Evolutionary conservation across 2,329 filamentous ascomycete genomes (phyloP).

Genomic region (Nannizzia gypsea): DNA sequence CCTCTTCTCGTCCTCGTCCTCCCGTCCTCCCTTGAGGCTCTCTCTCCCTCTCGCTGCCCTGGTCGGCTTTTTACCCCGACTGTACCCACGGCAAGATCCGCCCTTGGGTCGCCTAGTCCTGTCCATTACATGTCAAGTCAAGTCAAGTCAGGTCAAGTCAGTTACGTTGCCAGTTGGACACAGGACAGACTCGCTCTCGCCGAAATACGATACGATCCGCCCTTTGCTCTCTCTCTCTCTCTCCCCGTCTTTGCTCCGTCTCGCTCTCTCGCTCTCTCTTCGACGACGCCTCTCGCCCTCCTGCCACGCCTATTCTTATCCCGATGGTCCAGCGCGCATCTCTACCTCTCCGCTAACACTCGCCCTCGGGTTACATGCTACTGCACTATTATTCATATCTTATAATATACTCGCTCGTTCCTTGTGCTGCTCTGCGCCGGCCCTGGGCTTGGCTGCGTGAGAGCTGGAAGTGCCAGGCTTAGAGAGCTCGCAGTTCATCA

Average conservation of each 20-base stretch:
- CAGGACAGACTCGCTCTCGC: no score
- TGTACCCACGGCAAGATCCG: conserved; percentile 5
- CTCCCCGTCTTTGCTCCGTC: no score
- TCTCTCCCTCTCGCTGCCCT: background rate
- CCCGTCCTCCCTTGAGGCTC: background rate
- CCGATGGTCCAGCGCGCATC: background rate
- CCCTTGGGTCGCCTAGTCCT: background rate
- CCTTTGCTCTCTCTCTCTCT: no score
- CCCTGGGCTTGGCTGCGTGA: conserved; percentile 9
- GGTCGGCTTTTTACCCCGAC: conserved; percentile 14
- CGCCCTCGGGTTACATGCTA: background rate
- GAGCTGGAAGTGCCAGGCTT: background rate
- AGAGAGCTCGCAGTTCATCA: conserved; percentile 13
- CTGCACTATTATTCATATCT: background rate
- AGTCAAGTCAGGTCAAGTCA: no score
- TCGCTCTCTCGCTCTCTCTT: background rate
- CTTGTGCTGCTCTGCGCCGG: conserved; percentile 15
- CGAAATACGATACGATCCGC: no score
- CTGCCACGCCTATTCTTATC: background rate
- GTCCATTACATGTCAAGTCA: no score
- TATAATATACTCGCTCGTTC: background rate
- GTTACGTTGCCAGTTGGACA: no score
- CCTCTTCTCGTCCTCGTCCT: background rate
- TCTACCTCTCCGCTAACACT: background rate
- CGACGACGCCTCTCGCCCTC: background rate